phyloP scores from a whole-genome alignment of 2,329 filamentous ascomycete species.

The Penicillium sp. region DNA sequence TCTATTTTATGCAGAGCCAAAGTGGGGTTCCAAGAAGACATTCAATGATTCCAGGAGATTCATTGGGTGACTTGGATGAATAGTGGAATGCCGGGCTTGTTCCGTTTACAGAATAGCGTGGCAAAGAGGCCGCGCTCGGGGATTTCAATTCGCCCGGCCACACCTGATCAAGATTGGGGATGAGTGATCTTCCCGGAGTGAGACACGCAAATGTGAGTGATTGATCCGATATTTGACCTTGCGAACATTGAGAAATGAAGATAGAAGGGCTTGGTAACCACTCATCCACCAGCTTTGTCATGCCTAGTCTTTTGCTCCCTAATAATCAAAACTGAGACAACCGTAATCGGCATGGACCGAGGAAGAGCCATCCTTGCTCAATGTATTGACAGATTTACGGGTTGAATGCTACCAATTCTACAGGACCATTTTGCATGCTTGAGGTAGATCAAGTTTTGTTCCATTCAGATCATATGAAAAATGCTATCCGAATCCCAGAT shows the following conservation, averaged over 20 bases:
- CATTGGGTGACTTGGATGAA: not conserved
- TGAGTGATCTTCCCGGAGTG: not conserved
- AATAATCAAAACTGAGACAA: not conserved
- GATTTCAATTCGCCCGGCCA: constrained; percentile 9
- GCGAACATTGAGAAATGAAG: no score
- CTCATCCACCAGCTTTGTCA: no score
- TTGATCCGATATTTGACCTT: not conserved
- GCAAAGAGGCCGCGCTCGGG: not conserved
- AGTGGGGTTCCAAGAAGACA: not conserved
- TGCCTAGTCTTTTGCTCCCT: not conserved
- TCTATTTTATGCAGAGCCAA: not conserved
- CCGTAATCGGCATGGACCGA: not conserved
- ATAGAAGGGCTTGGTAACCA: not conserved
- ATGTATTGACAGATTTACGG: no score
- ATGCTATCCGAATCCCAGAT: constrained; percentile 10
- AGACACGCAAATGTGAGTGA: not conserved
- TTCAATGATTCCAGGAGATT: not conserved
- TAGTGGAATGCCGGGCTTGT: not conserved
- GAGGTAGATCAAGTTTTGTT: constrained; percentile 1
- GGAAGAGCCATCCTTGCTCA: not conserved
- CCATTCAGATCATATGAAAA: constrained; percentile 6
- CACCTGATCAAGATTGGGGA: constrained; percentile 1
- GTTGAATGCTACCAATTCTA: no score
- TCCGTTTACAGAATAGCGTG: not conserved
- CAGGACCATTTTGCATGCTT: not conserved